Conservation (phyloP, 495 filamentous ascomycete genomes). For the Daldinia vernicosa region DNA sequence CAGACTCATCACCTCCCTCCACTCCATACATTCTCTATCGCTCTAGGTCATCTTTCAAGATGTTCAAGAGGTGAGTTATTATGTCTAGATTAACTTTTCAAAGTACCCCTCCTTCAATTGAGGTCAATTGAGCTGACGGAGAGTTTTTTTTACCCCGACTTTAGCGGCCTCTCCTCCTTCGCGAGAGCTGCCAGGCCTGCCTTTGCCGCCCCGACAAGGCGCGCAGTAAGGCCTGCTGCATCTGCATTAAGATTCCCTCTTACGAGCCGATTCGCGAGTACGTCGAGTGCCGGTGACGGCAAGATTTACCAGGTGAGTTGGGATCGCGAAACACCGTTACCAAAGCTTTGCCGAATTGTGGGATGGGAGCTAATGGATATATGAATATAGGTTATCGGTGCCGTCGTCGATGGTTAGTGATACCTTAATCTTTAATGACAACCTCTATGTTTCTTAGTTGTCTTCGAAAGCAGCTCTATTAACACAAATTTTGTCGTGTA, state of each 20-base stretch:
- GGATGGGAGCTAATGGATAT: conserved; percentile 60
- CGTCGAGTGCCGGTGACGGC: conserved; percentile 69
- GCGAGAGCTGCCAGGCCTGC: conserved; percentile 79
- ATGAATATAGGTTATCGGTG: conserved; percentile 70
- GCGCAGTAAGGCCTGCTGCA: conserved; percentile 72
- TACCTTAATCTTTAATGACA: conserved; percentile 1
- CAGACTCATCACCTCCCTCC: conserved; percentile 53
- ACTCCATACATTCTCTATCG: conserved; percentile 54
- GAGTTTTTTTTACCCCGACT: conserved; percentile 45
- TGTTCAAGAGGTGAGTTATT: conserved; percentile 85
- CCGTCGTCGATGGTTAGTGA: conserved; percentile 77
- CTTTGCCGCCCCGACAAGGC: conserved; percentile 71
- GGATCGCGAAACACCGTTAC: conserved; percentile 53
- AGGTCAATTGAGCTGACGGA: conserved; percentile 56
- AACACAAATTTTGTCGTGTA: conserved; percentile 38
- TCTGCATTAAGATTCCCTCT: conserved; percentile 67
- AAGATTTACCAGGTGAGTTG: conserved; percentile 82
- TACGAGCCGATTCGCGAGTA: conserved; percentile 75
- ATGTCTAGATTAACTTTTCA: conserved; percentile 21
- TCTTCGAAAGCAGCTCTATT: conserved; percentile 5
- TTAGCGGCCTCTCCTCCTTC: conserved; percentile 82
- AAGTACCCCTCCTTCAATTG: conserved; percentile 49
- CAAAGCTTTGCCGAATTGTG: conserved; percentile 57
- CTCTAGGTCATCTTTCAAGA: conserved; percentile 69
- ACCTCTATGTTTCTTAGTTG: neutral